These are phyloP conservation scores for Penicillium corylophilum DNA, from an alignment of 2,329 filamentous ascomycete genomes.

Conservation along the genomic window DNA sequence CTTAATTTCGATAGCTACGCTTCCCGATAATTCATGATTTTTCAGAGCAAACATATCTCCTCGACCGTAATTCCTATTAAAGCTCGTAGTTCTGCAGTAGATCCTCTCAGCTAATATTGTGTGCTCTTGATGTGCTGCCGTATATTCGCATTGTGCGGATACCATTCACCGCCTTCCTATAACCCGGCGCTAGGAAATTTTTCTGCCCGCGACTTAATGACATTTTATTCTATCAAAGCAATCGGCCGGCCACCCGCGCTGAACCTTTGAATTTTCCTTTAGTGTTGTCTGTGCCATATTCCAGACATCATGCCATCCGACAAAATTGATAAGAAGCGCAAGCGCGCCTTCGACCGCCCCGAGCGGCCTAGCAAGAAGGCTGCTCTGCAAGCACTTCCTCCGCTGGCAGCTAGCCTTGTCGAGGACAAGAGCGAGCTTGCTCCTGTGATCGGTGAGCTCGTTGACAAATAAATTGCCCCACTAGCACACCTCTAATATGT, in stretches of 20 bases:
- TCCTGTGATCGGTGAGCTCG: constrained; percentile 52
- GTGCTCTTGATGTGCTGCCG: neutral
- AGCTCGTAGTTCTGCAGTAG: neutral
- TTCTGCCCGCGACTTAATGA: constrained; percentile 23
- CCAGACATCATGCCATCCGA: constrained; percentile 31
- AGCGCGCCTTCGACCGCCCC: constrained; percentile 46
- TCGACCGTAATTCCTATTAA: neutral
- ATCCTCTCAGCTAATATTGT: neutral
- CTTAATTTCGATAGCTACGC: constrained; percentile 27
- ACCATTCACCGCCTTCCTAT: constrained; percentile 26
- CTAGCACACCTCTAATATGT: neutral
- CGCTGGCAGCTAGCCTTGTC: constrained; percentile 47
- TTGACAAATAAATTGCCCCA: neutral
- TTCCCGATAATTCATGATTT: constrained; percentile 29
- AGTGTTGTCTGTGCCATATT: neutral
- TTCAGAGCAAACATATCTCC: constrained; percentile 17
- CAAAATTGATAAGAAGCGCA: constrained; percentile 52
- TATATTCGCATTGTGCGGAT: constrained; percentile 16
- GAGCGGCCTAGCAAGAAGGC: constrained; percentile 51
- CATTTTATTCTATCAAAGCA: constrained; percentile 21
- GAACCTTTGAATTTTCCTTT: constrained; percentile 4
- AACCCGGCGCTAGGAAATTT: constrained; percentile 22
- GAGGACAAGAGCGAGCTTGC: constrained; percentile 49
- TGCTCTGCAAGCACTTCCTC: constrained; percentile 39
- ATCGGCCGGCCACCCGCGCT: constrained; percentile 10